A percentile compares a stretch with the other conserved stretches of the same genome.
These are phyloP conservation scores for Coemansia asiatica DNA, from an alignment of 192 early-diverging fungal species.

Conservation along the genomic window DNA sequence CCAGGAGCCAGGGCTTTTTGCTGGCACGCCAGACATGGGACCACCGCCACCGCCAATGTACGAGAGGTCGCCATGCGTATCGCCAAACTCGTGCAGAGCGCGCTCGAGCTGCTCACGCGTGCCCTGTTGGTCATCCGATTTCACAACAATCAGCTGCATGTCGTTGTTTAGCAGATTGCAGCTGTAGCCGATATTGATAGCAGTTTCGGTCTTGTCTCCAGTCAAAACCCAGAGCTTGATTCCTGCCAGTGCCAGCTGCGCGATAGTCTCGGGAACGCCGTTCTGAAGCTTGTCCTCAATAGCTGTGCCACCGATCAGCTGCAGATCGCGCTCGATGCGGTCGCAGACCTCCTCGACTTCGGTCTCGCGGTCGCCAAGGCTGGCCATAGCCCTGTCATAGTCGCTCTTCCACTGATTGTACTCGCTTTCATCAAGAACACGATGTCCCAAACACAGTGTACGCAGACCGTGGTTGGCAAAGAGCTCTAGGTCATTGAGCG, in stretches of 20 bases:
- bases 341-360: constrained; percentile 78
- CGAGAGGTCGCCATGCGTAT: constrained; percentile 47
- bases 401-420: constrained; percentile 68
- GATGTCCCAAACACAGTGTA: constrained; percentile 84
- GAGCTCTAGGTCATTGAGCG: constrained; percentile 72
- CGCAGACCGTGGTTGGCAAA: constrained; percentile 83
- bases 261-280: constrained; percentile 94
- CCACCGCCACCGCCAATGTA: constrained; percentile 40
- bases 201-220: constrained; percentile 96
- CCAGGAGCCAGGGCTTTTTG: constrained; percentile 40
- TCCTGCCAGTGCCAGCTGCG: constrained; percentile 76
- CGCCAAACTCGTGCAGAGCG: constrained; percentile 64
- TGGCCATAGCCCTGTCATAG: constrained; percentile 72
- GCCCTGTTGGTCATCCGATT: constrained; percentile 57
- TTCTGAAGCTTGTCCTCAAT: constrained; percentile 98
- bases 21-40: constrained; percentile 32
- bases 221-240: constrained; percentile 97
- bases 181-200: constrained; percentile 96
- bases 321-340: constrained; percentile 74
- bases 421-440: constrained; percentile 68
- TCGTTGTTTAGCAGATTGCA: constrained; percentile 83
- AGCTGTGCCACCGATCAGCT: constrained; percentile 92
- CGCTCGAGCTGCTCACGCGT: constrained; percentile 68
- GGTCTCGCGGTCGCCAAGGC: constrained; percentile 77
- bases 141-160: constrained; percentile 82